A percentile compares a stretch with the other conserved stretches of the same genome.
These are phyloP conservation scores for Colletotrichum tamarilloi DNA, from an alignment of 2,329 filamentous ascomycete species.

Conservation along the genomic window DNA sequence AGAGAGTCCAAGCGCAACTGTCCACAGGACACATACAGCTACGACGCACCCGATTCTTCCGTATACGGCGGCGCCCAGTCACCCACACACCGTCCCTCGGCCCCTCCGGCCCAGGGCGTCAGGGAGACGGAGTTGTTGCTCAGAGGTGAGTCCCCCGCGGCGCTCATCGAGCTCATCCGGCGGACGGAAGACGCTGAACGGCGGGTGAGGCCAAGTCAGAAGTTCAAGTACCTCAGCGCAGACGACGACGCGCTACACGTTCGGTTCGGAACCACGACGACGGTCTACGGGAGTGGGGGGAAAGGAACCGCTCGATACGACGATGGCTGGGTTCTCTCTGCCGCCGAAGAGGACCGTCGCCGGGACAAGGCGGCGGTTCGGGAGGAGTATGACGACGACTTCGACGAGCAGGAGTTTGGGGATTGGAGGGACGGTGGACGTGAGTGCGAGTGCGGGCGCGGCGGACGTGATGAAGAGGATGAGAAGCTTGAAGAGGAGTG, in stretches of 20 bases:
- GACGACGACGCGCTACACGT: neutral
- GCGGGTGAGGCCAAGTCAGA: neutral
- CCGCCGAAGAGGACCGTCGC: neutral
- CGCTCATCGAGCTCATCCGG: neutral
- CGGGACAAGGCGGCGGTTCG: neutral
- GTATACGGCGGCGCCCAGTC: neutral
- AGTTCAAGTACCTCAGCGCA: neutral
- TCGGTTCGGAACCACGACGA: neutral
- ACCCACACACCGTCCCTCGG: neutral
- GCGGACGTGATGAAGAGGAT: neutral
- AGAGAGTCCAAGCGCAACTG: too few species aligned
- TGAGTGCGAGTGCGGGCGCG: neutral
- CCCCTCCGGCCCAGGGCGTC: neutral
- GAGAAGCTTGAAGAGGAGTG: neutral
- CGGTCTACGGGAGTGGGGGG: neutral
- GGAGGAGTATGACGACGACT: neutral
- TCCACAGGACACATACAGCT: neutral
- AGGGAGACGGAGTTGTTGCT: neutral
- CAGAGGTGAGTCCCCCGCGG: conserved; percentile 1
- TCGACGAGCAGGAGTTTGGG: neutral
- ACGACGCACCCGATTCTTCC: neutral
- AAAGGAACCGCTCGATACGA: neutral
- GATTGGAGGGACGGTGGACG: neutral
- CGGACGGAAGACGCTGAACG: neutral
- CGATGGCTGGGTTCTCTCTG: neutral